Conservation (phyloP, 192 early-diverging fungal genomes). For the Coemansia sp. region DNA sequence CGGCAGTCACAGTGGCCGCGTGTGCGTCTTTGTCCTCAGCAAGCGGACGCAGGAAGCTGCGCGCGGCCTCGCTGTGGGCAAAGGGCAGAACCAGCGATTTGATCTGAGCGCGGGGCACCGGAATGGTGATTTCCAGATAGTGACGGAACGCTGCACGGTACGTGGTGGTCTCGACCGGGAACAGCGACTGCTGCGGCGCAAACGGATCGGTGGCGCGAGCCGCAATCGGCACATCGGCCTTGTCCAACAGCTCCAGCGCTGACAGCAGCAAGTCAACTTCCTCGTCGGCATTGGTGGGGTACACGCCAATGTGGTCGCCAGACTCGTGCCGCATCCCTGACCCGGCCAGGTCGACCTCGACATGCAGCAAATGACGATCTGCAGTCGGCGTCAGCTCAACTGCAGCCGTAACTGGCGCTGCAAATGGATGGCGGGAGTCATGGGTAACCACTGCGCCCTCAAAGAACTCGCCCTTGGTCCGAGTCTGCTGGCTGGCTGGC, state of each 20-base stretch:
- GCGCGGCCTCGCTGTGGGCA: slow-evolving; percentile 59
- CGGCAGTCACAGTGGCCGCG: slow-evolving; percentile 58
- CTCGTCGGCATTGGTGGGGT: slow-evolving; percentile 80
- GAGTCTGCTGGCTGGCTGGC: slow-evolving; percentile 43
- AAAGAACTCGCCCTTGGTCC: slow-evolving; percentile 41
- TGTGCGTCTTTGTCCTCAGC: slow-evolving; percentile 72
- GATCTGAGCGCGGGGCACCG: slow-evolving; percentile 71
- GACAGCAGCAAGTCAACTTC: slow-evolving; percentile 68
- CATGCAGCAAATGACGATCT: slow-evolving; percentile 85
- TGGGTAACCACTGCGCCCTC: slow-evolving; percentile 52
- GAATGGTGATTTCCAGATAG: slow-evolving; percentile 84
- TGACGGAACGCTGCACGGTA: slow-evolving; percentile 85
- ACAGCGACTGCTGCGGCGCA: slow-evolving; percentile 77
- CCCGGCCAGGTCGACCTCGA: slow-evolving; percentile 87
- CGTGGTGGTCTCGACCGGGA: slow-evolving; percentile 83
- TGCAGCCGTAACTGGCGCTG: slow-evolving; percentile 64
- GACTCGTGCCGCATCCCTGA: slow-evolving; percentile 83
- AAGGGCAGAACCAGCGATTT: slow-evolving; percentile 60
- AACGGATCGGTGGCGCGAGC: slow-evolving; percentile 72
- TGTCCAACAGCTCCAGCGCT: slow-evolving; percentile 62
- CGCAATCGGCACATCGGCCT: slow-evolving; percentile 67
- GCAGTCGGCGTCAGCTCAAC: slow-evolving; percentile 66
- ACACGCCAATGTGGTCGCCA: slow-evolving; percentile 95
- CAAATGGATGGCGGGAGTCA: slow-evolving; percentile 87
- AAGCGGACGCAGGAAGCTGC: slow-evolving; percentile 55